Conservation (phyloP, 75 land plant genomes). For the Ceratopteris richardii region DNA sequence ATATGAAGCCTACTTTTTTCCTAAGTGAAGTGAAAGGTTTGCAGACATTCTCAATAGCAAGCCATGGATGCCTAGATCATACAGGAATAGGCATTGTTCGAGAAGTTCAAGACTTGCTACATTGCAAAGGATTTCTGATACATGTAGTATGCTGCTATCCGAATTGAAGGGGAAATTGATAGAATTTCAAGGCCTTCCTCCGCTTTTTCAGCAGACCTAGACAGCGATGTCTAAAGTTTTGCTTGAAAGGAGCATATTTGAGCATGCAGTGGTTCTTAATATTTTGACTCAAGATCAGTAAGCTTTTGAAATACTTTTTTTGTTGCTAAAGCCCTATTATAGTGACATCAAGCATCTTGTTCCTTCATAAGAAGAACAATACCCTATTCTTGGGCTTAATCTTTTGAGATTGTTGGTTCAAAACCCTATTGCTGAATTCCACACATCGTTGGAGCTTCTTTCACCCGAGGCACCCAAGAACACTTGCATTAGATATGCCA, state of each 20-base stretch:
- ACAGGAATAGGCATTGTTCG: too few relatives aligned
- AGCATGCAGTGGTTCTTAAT: slow-evolving; percentile 91
- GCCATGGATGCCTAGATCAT: too few relatives aligned
- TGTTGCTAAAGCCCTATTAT: slow-evolving; percentile 89
- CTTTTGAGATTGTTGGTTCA: slow-evolving; percentile 82
- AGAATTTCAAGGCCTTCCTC: slow-evolving; percentile 60
- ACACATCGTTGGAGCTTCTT: slow-evolving; percentile 82
- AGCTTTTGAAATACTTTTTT: slow-evolving; percentile 91
- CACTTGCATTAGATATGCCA: slow-evolving; percentile 81
- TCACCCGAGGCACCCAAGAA: slow-evolving; percentile 70
- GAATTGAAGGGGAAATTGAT: slow-evolving; percentile 75
- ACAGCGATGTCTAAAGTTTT: slow-evolving; percentile 52
- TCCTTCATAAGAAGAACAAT: slow-evolving; percentile 68
- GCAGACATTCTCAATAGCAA: too few relatives aligned
- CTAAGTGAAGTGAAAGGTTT: too few relatives aligned
- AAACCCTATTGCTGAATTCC: slow-evolving; percentile 92
- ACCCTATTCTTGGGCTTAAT: slow-evolving; percentile 79
- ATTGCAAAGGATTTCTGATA: too few relatives aligned
- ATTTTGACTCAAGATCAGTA: slow-evolving; percentile 83
- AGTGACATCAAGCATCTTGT: slow-evolving; percentile 68
- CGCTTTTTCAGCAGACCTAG: slow-evolving; percentile 43
- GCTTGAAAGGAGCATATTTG: slow-evolving; percentile 77
- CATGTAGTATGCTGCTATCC: too few relatives aligned
- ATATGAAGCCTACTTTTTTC: too few relatives aligned
- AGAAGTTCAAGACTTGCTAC: too few relatives aligned